phyloP scores from a whole-genome alignment of 2,329 filamentous ascomycete species.

The Fusarium sp. region DNA sequence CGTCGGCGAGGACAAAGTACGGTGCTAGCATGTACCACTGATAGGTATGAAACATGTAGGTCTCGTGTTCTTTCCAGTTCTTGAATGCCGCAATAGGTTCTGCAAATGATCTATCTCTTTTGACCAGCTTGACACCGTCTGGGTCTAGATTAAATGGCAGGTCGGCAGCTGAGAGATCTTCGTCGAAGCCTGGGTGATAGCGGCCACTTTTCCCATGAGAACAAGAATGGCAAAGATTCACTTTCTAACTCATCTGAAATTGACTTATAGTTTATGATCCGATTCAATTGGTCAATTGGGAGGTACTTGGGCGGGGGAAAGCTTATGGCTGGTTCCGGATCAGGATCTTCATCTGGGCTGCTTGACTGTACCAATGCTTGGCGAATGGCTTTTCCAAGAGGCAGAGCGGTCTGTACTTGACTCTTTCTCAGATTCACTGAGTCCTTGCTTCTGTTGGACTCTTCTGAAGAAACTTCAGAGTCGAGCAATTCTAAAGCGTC shows the following conservation, averaged over 20 bases:
- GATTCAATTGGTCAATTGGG: not conserved
- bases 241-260: not conserved
- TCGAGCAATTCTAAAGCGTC: not conserved
- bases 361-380: not conserved
- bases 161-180: not conserved
- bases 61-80: not conserved
- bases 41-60: not conserved
- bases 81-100: not conserved
- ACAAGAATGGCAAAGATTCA: not conserved
- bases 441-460: not conserved
- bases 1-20: not conserved
- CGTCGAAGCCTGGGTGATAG: not conserved
- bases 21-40: not conserved
- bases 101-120: not conserved
- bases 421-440: not conserved
- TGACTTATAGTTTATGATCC: not conserved
- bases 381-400: not conserved
- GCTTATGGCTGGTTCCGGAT: not conserved
- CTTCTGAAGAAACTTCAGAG: not conserved
- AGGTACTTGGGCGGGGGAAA: not conserved
- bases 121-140: not conserved
- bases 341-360: not conserved
- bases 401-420: not conserved
- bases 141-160: not conserved
- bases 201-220: not conserved